Conservation (phyloP, 305 asterid genomes). For the Solanum hybrid region DNA sequence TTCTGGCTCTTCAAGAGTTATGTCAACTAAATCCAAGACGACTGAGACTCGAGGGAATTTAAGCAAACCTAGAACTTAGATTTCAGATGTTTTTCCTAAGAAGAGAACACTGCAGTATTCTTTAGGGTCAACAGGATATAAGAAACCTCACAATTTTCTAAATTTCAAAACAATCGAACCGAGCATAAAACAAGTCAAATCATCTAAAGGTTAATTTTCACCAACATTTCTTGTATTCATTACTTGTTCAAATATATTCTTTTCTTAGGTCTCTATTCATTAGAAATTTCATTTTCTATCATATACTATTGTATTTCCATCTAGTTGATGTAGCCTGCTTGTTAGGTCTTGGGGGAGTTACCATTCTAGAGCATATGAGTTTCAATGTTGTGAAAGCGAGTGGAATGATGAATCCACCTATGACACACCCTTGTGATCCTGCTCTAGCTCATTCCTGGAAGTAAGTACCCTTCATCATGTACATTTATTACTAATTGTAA, state of each 20-base stretch:
- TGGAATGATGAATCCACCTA: neutral
- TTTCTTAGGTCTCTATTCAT: neutral
- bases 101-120: too few species aligned
- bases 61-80: too few species aligned
- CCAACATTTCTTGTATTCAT: neutral
- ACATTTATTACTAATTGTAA: too few species aligned
- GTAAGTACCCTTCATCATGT: too few species aligned
- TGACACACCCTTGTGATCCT: neutral
- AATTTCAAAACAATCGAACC: neutral
- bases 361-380: neutral
- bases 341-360: neutral
- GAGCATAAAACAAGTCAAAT: neutral
- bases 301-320: neutral
- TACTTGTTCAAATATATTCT: neutral
- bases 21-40: neutral
- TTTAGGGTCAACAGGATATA: neutral
- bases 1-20: neutral
- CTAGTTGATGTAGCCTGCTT: neutral
- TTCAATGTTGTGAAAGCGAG: neutral
- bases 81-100: too few species aligned
- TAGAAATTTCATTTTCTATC: neutral
- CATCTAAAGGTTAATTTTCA: neutral
- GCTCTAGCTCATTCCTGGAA: too few species aligned
- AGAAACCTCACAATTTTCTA: conserved; percentile 8
- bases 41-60: too few species aligned